Percentiles rank a stretch among this genome's conserved stretches.
phyloP scores from a whole-genome alignment of 768 basidiomycete species.

The Gyrodon lividus region DNA sequence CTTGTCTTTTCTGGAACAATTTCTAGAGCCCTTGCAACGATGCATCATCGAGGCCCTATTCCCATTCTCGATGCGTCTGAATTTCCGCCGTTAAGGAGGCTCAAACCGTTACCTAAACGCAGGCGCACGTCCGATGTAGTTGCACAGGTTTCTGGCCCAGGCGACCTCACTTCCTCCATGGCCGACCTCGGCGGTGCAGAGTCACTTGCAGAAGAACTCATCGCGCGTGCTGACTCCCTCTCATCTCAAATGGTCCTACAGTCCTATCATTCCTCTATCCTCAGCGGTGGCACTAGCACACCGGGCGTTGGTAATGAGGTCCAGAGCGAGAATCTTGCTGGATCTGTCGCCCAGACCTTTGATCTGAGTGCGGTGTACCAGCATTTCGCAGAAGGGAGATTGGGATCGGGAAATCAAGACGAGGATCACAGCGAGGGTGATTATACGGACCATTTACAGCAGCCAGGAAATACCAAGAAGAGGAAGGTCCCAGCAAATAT shows the following conservation, averaged over 20 bases:
- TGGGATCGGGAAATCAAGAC: slow-evolving; percentile 38
- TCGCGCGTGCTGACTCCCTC: slow-evolving; percentile 55
- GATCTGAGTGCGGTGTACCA: slow-evolving; percentile 29
- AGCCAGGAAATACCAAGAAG: slow-evolving; percentile 86
- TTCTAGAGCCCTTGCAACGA: slow-evolving; percentile 24
- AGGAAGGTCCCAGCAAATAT: slow-evolving; percentile 77
- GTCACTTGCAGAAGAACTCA: slow-evolving; percentile 54
- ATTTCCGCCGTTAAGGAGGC: slow-evolving; percentile 57
- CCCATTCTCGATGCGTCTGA: slow-evolving; percentile 67
- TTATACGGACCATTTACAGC: slow-evolving; percentile 66
- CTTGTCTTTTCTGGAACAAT: slow-evolving; percentile 14
- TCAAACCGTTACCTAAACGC: slow-evolving; percentile 80
- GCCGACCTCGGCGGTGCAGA: slow-evolving; percentile 40
- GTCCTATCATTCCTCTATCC: slow-evolving; percentile 61
- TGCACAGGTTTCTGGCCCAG: slow-evolving; percentile 24
- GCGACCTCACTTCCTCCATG: slow-evolving; percentile 32
- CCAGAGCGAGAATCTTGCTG: slow-evolving; percentile 15
- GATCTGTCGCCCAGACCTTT: slow-evolving; percentile 24
- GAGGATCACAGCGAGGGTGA: slow-evolving; percentile 60
- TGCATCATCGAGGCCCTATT: slow-evolving; percentile 53
- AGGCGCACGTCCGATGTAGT: slow-evolving; percentile 48
- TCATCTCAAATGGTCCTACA: slow-evolving; percentile 61
- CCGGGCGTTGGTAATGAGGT: slow-evolving; percentile 26
- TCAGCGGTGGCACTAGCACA: slow-evolving; percentile 42
- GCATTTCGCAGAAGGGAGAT: slow-evolving; percentile 21